A percentile compares a stretch with the other conserved stretches of the same genome.
phyloP scores from a whole-genome alignment of 116 monocot genomes.

The Posidonia oceanica region DNA sequence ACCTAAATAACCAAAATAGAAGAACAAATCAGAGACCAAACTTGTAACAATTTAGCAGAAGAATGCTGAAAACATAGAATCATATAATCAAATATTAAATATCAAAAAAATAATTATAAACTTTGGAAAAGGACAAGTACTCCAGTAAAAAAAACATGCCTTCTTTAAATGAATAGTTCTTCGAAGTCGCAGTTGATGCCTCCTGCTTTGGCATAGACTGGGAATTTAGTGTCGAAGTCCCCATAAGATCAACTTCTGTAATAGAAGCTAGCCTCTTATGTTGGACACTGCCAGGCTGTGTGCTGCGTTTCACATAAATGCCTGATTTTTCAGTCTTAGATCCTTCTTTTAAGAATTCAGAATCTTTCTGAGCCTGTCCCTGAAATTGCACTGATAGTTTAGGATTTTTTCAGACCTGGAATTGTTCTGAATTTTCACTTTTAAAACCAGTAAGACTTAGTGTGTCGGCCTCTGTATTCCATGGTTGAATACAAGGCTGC shows the following conservation, averaged over 20 bases:
- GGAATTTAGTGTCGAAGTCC: constrained; percentile 53
- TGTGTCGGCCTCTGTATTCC: no score
- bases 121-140: not conserved
- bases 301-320: constrained; percentile 29
- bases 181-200: constrained; percentile 80
- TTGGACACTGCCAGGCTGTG: constrained; percentile 22
- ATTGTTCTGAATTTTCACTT: not conserved
- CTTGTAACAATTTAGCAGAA: not conserved
- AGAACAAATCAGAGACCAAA: not conserved
- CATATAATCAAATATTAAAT: not conserved
- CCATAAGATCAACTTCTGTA: constrained; percentile 80
- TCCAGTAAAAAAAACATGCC: constrained; percentile 22
- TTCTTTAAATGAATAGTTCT: constrained; percentile 78
- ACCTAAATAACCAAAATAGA: constrained; percentile 26
- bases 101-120: not conserved
- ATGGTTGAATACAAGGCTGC: no score
- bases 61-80: not conserved
- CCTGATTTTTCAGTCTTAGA: constrained; percentile 32
- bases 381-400: constrained; percentile 3
- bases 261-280: constrained; percentile 68
- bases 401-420: not conserved
- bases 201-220: constrained; percentile 79
- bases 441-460: no score
- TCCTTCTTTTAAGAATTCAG: constrained; percentile 42
- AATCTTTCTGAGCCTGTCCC: constrained; percentile 36